Evolutionary conservation across 192 early-diverging fungal genomes (phyloP).

Genomic region (Gaertneriomyces sp.): DNA sequence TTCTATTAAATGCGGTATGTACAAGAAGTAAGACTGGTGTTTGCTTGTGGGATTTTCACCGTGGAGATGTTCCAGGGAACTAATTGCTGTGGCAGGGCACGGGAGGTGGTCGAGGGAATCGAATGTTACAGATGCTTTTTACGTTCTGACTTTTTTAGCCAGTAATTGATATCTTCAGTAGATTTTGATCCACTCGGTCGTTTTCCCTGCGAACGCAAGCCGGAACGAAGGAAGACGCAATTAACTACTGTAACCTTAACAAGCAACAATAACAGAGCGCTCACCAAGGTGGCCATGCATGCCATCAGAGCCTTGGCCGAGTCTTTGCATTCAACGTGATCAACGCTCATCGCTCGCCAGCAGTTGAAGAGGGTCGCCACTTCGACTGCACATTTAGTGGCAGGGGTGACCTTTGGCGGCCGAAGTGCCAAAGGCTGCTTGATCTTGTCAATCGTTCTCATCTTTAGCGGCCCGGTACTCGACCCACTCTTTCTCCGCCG

Average conservation of each 20-base stretch:
- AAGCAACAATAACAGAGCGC: not conserved
- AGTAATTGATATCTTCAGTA: conserved; percentile 21
- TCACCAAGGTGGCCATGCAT: conserved; percentile 28
- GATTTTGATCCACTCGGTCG: not conserved
- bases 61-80: too few species aligned
- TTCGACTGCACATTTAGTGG: conserved; percentile 41
- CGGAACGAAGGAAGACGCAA: too few species aligned
- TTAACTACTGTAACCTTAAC: not conserved
- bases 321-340: conserved; percentile 17
- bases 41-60: too few species aligned
- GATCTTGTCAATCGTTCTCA: conserved; percentile 36
- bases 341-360: conserved; percentile 32
- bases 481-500: too few species aligned
- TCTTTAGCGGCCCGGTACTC: not conserved
- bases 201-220: not conserved
- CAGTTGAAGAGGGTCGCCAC: conserved; percentile 48
- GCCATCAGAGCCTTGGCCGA: conserved; percentile 25
- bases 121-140: conserved; percentile 19
- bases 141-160: conserved; percentile 11
- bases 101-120: too few species aligned
- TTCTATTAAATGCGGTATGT: too few species aligned
- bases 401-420: conserved; percentile 37
- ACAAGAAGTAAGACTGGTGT: too few species aligned
- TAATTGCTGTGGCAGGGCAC: too few species aligned
- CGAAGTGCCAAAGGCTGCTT: conserved; percentile 33